These are phyloP conservation scores for Boletus subcaerulescens DNA, from an alignment of 768 basidiomycete genomes.

Conservation along the genomic window DNA sequence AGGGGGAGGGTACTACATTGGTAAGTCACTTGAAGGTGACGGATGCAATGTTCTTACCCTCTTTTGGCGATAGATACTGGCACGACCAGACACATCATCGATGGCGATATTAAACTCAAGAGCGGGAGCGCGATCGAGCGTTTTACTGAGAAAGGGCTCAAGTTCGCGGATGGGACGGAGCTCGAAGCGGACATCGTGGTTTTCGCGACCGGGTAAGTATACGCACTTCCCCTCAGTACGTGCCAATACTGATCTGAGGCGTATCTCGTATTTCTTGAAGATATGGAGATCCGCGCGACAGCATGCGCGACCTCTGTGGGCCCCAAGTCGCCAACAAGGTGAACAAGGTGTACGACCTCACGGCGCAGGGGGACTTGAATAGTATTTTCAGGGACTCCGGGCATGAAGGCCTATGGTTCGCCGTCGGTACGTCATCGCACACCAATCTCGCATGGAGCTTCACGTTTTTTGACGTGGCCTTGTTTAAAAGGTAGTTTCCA, in stretches of 20 bases:
- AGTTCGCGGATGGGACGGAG: constrained; percentile 13
- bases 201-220: constrained; percentile 29
- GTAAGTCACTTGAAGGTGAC: constrained; percentile 12
- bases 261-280: constrained; percentile 25
- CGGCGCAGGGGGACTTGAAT: constrained; percentile 59
- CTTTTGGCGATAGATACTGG: constrained; percentile 31
- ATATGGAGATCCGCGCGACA: constrained; percentile 42
- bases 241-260: not conserved
- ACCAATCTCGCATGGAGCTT: not conserved
- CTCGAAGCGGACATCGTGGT: constrained; percentile 33
- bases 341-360: constrained; percentile 56
- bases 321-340: constrained; percentile 44
- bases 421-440: constrained; percentile 19
- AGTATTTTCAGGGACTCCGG: constrained; percentile 35
- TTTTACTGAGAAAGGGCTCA: constrained; percentile 33
- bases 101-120: constrained; percentile 52
- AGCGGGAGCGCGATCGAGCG: constrained; percentile 34
- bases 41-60: not conserved
- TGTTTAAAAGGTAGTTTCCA: constrained; percentile 21
- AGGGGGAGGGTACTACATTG: constrained; percentile 42
- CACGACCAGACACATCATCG: constrained; percentile 41
- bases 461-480: not conserved
- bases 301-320: constrained; percentile 44
- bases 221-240: not conserved
- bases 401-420: constrained; percentile 36